Evolutionary conservation across 2,329 filamentous ascomycete genomes (phyloP), one percentile per base, ranked within the genome.

Genomic region (Cladophialophora chaetospira): DNA sequence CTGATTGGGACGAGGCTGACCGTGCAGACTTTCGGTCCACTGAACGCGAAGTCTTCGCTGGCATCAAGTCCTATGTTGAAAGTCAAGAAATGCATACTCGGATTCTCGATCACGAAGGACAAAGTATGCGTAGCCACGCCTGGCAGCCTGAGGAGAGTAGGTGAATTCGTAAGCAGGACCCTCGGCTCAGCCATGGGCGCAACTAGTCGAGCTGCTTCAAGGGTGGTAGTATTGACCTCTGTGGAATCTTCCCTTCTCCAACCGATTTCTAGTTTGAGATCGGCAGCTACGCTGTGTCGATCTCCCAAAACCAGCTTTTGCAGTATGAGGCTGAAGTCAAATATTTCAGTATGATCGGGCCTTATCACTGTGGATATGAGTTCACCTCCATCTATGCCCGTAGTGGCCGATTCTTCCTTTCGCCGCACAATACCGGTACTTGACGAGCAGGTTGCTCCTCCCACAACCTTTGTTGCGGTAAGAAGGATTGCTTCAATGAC

Each of bases 41-140:
- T 91, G 72, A 99, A 97, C 0, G 91, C 93, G 73, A 97, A 97
- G 51, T 91, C 84, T 63, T 96, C 91, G 69, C 85, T 93, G 2
- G 91, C 88, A 65, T 99, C 93, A 91, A 99, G 96, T 23, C 81
- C 85, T 46, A 97, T 73, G 26, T 89, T 91, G 73, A 99, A 99
- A 0, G 92, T 96, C 47, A 99, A 82, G 73, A 96, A 95, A 71
- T 99, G 94, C 70, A 86, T 88, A 0, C 93, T 97, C 0, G 92
- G 89, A 70, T 99, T 99, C 74, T 99, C 94, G 55, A 99, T 85
- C 3, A 85, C 90, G 69, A 88, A 88, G 65, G 67, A 2, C 75
- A 74, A 0, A 23, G 33, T 52, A 15, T 54, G 29, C 21, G 46
- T 47, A 11, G 17, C 51, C 5, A 43, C 31, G 15, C 47, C 44